Evolutionary conservation across 1,139 yeast genomes (phyloP), one percentile per base, ranked within the genome.

Genomic region (Pichia norvegensis): DNA sequence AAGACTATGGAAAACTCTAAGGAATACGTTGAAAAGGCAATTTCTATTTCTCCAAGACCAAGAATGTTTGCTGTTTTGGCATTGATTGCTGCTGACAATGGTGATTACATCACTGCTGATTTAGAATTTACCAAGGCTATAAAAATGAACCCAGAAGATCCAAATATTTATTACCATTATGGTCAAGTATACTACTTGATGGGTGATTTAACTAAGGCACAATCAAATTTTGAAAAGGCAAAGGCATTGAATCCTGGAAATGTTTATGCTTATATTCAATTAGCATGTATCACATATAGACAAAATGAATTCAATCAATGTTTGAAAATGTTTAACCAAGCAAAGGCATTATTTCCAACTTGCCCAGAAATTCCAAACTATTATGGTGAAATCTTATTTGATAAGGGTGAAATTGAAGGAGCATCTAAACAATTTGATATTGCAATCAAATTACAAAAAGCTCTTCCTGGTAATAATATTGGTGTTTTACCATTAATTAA

Each of bases 331-430:
- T 92, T 92, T 70, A 74, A 78, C 54, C 80, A 77, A 55, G 87
- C 95, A 40, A 79, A 79, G 60, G 72, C 75, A 65, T 75, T 74
- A 63, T 87, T 86, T 78, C 94, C 96, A 57, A 78, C 92, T 33
- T 76, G 84, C 44, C 87, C 97, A 46, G 97, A 87, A 66, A 85
- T 88, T 57, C 95, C 94, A 68, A 90, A 88, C 71, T 94, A 90
- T 67, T 87, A 81, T 62, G 98, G 97, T 62, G 98, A 92, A 70
- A 83, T 92, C 45, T 74, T 90, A 60, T 81, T 88, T 53, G 97
- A 92, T 63, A 77, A 78, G 59, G 84, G 85, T 58, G 85, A 85
- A 56, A 70, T 76, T 49, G 75, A 68, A 39, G 82, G 76, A 53
- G 96, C 98, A 50, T 68, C 79, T 50, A 79, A 79, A 64, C 92